Base-by-base conservation (phyloP, 352 stramenopile species). In the Globisporangium camurandrum region DNA sequence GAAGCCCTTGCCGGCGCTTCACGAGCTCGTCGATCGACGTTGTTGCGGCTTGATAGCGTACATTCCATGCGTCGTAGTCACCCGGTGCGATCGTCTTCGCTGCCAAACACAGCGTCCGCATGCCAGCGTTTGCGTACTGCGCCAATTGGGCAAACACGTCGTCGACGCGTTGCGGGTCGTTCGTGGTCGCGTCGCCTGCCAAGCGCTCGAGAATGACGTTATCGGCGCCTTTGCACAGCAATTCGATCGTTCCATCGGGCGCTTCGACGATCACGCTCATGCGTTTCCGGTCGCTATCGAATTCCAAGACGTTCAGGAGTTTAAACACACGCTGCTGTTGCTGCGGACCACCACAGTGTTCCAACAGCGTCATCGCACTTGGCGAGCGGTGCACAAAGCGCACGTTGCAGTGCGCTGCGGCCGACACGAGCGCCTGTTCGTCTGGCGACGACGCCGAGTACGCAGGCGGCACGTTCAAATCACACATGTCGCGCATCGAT, bases 201-300 rank as follows among this genome's bases (percentile, higher is more conserved):
- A 93, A 64, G 4, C 79, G 72, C 45, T 90, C 71, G 17, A 90
- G 65, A 53, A 93, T 89, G 9, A 89, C 77, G 54, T 80, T 89
- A 52, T 93, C 82, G 6, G 82, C 82, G 12, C 82, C 82, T 62
- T 93, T 91, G 51, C 77, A 89, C 9, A 89, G 55, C 20, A 91
- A 50, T 41, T 81, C 60, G 30, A 91, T 78, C 14, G 69, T 58
- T 20, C 71, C 71, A 19, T 69, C 59, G 9, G 71, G 75, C 4
- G 70, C 76, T 49, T 96, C 74, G 16, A 98, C 69, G 31, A 99
- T 77, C 38, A 99, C 86, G 14, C 88, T 97, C 96, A 99, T 99
- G 38, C 97, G 71, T 64, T 99, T 99, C 30, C 97, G 76, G 50
- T 97, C 81, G 51, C 89, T 97, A 59, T 98, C 89, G 68, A 99